A percentile compares a stretch with the other conserved stretches of the same genome.
Evolutionary conservation across 768 basidiomycete genomes (phyloP).

Genomic region (Lepiota brunneoincarnata): DNA sequence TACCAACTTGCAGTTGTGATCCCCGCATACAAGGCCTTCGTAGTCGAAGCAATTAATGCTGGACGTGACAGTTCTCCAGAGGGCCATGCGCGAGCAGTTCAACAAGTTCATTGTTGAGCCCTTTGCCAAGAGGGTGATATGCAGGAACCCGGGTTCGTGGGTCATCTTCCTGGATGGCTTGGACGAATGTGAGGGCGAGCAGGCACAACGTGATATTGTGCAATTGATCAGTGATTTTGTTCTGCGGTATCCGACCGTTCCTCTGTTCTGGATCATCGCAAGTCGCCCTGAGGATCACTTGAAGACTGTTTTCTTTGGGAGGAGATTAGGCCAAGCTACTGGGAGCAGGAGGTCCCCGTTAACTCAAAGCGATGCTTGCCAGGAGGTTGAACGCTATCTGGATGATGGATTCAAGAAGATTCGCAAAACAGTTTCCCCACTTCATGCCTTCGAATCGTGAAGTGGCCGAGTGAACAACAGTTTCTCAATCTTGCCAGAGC

Average conservation of each 20-base stretch:
- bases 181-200: conserved; percentile 21
- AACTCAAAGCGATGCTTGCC: conserved; percentile 9
- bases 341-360: conserved; percentile 1
- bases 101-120: conserved; percentile 13
- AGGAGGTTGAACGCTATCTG: conserved; percentile 17
- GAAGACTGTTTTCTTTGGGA: conserved; percentile 4
- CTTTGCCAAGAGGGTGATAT: not conserved
- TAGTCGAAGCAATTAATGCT: conserved; percentile 8
- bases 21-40: not conserved
- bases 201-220: conserved; percentile 15
- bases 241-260: not conserved
- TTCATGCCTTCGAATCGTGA: too few relatives aligned
- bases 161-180: conserved; percentile 23
- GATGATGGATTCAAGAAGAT: conserved; percentile 4
- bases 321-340: not conserved
- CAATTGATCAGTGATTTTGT: conserved; percentile 3
- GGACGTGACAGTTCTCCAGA: conserved; percentile 9
- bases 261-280: conserved; percentile 21
- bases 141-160: not conserved
- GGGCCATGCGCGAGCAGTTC: conserved; percentile 11
- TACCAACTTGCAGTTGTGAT: conserved; percentile 17
- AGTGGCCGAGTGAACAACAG: not conserved
- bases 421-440: not conserved
- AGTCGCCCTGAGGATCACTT: conserved; percentile 24
- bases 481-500: not conserved